Evolutionary conservation across 768 basidiomycete genomes (phyloP), one percentile per base, ranked within the genome.

Genomic region (Suillus placidus): DNA sequence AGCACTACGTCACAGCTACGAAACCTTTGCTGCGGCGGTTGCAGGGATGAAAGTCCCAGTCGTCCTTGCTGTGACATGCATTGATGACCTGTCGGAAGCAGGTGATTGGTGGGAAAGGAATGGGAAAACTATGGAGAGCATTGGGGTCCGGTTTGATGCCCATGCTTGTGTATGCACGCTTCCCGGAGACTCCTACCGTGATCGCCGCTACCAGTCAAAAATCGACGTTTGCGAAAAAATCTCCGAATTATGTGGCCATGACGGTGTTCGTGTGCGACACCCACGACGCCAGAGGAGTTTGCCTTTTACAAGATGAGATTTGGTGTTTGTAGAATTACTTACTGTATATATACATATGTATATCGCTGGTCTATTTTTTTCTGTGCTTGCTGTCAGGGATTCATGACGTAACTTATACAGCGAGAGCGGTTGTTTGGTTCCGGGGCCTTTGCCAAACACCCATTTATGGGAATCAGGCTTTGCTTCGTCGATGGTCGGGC

Each of bases 11-110:
- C 62, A n/a, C 1, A 62, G 61, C 6, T 77, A 77, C 64, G 68
- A 54, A 7, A 52, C 7, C 0, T 79, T 82, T 60, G 69, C 74
- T 34, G 67, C 71, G 20, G 64, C 79, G 5, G 75, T 80, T 8
- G 79, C 80, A 62, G 72, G 61, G 40, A 42, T 71, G 10, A 62
- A 70, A 26, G 74, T 77, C n/a, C 81, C 82, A 1, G 76, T 79
- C 51, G 72, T 80, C 14, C 61, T 83, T 10, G 79, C 69, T 7
- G 56, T 82, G 20, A 83, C 80, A 14, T 74, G 79, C 49, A 72
- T 83, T 6, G 82, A 82, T 65, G 66, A 65, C 35, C 32, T n/a
- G 20, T 70, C 71, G 35, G 69, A 69, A 20, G 60, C 66, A 1
- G 79, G 79, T 0, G 26, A 60, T 3, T 80, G 79, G 77, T 80